A percentile compares a stretch with the other conserved stretches of the same genome.
Evolutionary conservation across 2,329 filamentous ascomycete genomes (phyloP).

Genomic region (Periconia sp.): DNA sequence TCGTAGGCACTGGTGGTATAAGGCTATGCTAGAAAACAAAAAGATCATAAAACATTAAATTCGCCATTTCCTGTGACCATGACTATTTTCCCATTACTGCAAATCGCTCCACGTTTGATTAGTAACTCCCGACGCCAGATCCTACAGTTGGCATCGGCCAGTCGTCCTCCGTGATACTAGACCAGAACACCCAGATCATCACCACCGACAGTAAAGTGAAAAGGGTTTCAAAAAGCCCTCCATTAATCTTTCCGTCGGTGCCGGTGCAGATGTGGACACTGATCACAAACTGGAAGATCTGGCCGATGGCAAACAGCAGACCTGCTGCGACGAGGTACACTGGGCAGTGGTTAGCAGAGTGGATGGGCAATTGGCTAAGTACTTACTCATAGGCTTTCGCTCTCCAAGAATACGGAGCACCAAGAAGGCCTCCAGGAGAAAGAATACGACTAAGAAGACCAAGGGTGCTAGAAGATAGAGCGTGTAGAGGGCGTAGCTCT

Average conservation of each 20-base stretch:
- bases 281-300: conserved; percentile 94
- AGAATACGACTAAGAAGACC: conserved; percentile 86
- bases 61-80: conserved; percentile 19
- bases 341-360: conserved; percentile 31
- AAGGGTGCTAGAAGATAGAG: conserved; percentile 89
- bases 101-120: conserved; percentile 19
- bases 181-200: conserved; percentile 94
- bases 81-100: conserved; percentile 15
- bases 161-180: conserved; percentile 97
- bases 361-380: neutral
- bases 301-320: conserved; percentile 84
- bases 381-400: conserved; percentile 79
- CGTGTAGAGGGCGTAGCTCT: conserved; percentile 85
- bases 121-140: conserved; percentile 43
- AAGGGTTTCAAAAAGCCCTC: conserved; percentile 86
- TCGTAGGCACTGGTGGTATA: conserved; percentile 40
- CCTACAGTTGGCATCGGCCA: conserved; percentile 68
- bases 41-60: conserved; percentile 41
- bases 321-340: conserved; percentile 75
- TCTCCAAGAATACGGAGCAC: conserved; percentile 87
- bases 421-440: conserved; percentile 77
- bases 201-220: conserved; percentile 86
- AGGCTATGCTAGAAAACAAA: conserved; percentile 38
- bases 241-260: conserved; percentile 83
- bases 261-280: conserved; percentile 88